A percentile compares a stretch with the other conserved stretches of the same genome.
Conservation (phyloP, 768 basidiomycete species). For the Tylopilus plumbeoviolaceoides region DNA sequence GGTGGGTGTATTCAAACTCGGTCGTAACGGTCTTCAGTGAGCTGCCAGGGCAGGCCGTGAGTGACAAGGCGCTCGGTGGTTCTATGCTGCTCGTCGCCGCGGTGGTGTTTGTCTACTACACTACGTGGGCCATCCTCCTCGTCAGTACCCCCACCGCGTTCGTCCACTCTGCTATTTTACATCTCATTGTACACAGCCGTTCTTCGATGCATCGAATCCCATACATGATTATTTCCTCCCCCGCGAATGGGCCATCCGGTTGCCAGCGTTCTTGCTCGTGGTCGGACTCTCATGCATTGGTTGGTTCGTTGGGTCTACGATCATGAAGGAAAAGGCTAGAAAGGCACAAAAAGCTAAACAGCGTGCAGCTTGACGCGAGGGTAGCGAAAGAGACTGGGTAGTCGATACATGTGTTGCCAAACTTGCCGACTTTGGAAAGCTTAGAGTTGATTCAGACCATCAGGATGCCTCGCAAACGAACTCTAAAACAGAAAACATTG, state of each 20-base stretch:
- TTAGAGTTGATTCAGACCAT: not conserved
- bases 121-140: slow-evolving; percentile 84
- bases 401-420: not conserved
- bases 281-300: slow-evolving; percentile 80
- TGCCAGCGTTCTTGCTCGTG: slow-evolving; percentile 81
- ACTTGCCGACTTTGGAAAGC: not conserved
- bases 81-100: slow-evolving; percentile 76
- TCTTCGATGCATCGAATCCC: slow-evolving; percentile 71
- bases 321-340: slow-evolving; percentile 70
- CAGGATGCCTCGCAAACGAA: slow-evolving; percentile 6
- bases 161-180: slow-evolving; percentile 1
- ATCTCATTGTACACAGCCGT: slow-evolving; percentile 50
- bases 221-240: slow-evolving; percentile 79
- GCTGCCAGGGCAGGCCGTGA: slow-evolving; percentile 50
- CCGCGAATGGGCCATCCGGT: slow-evolving; percentile 87
- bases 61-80: slow-evolving; percentile 79
- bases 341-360: slow-evolving; percentile 58
- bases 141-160: slow-evolving; percentile 40
- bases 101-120: slow-evolving; percentile 84
- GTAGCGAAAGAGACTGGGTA: not conserved
- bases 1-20: slow-evolving; percentile 17
- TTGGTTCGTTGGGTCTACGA: slow-evolving; percentile 71
- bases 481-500: slow-evolving; percentile 39
- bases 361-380: slow-evolving; percentile 49
- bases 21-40: not conserved